Percentiles rank a stretch among this genome's conserved stretches.
Conservation (phyloP, 2,329 filamentous ascomycete genomes). For the Verticillium albo-atrum region DNA sequence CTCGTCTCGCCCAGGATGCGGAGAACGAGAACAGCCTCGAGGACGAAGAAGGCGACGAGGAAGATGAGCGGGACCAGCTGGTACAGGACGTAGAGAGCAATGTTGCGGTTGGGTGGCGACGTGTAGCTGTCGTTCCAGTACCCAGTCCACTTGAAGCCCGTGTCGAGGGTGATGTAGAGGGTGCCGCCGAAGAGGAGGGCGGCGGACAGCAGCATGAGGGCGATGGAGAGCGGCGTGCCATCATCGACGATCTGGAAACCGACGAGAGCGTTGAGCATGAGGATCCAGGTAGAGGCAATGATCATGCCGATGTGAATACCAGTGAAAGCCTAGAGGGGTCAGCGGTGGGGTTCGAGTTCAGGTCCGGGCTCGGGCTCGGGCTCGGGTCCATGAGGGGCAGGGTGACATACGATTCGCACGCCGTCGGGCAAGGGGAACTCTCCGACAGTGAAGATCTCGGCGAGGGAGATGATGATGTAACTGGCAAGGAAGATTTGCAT, state of each 20-base stretch:
- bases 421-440: constrained; percentile 71
- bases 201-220: constrained; percentile 68
- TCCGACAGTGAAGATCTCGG: constrained; percentile 94
- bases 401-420: constrained; percentile 63
- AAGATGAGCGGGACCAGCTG: constrained; percentile 86
- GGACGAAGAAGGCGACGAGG: constrained; percentile 78
- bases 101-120: constrained; percentile 64
- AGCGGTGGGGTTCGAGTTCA: constrained; percentile 8
- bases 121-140: constrained; percentile 63
- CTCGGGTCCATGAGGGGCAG: background rate
- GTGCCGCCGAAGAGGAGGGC: constrained; percentile 77
- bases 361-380: no score
- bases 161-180: constrained; percentile 93
- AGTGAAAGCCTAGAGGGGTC: constrained; percentile 64
- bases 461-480: constrained; percentile 84
- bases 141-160: constrained; percentile 78
- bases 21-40: constrained; percentile 81
- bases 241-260: constrained; percentile 94
- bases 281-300: constrained; percentile 80
- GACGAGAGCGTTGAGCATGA: constrained; percentile 87
- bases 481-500: constrained; percentile 91
- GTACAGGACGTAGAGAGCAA: constrained; percentile 91
- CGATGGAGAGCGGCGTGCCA: constrained; percentile 79
- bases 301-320: constrained; percentile 89
- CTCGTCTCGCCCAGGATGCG: constrained; percentile 80